Conservation (phyloP, 2,329 filamentous ascomycete genomes). For the Ploettnerulaceae sp. region DNA sequence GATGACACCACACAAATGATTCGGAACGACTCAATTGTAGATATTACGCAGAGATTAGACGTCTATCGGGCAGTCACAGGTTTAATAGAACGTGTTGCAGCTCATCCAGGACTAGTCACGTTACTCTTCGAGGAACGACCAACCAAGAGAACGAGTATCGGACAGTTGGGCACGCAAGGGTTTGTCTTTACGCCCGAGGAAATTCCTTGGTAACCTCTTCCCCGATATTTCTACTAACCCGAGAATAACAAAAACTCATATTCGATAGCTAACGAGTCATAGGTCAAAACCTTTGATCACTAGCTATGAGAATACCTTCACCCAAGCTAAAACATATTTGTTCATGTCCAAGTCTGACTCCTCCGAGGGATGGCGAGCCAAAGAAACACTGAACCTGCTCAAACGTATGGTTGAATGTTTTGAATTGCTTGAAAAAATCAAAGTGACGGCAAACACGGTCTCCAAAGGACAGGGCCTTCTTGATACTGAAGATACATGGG, state of each 20-base stretch:
- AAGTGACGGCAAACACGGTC: not conserved
- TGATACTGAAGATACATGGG: conserved; percentile 12
- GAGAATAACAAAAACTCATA: no score
- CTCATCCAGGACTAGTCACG: conserved; percentile 10
- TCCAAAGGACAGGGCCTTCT: not conserved
- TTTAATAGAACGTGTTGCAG: conserved; percentile 12
- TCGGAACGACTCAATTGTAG: conserved; percentile 23
- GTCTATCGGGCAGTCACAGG: conserved; percentile 16
- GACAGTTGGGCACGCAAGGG: not conserved
- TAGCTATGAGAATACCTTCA: conserved; percentile 10
- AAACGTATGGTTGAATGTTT: conserved; percentile 2
- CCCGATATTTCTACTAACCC: no score
- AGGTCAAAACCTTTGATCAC: conserved; percentile 11
- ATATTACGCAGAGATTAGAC: conserved; percentile 14
- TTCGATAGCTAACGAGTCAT: not conserved
- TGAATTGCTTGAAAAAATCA: conserved; percentile 1
- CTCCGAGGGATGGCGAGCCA: not conserved
- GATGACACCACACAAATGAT: conserved; percentile 19
- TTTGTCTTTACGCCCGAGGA: not conserved
- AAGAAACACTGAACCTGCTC: not conserved
- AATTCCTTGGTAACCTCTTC: not conserved
- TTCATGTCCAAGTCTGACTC: conserved; percentile 1
- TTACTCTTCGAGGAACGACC: conserved; percentile 17
- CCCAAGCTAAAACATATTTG: conserved; percentile 15
- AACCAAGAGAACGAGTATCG: no score